Evolutionary conservation across 257 asterid genomes (phyloP), one percentile per base, ranked within the genome.

Genomic region (Capsicum rhomboideum): DNA sequence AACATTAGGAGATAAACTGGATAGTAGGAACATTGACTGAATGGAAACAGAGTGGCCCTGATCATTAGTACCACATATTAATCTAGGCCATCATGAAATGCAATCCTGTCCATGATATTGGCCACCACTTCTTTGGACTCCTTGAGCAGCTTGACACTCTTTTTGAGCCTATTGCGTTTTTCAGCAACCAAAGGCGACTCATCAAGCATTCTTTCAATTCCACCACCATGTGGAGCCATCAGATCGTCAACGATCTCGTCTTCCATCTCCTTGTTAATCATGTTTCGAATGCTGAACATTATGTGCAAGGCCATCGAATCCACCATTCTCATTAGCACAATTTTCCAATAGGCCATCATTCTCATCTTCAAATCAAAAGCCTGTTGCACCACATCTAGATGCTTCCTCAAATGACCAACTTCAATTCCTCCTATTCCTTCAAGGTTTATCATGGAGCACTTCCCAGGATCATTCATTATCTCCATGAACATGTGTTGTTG

Each of bases 331-430:
- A 31, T 83, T 69, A 82, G n/a, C 5, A 89, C 90, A 13, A 89
- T 17, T 1, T 87, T 84, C 90, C 89, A 87, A 0, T 89, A 89
- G 0, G 92, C 87, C 5, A 31, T 69, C 86, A 86, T 56, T 64
- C 90, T 78, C 86, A 84, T 84, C 77, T 82, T 86, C 82, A 86
- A 12, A 58, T 89, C 92, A 12, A 87, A 89, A 0, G 90, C 92
- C 71, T 87, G 85, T 2, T 75, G 81, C 6, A 63, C 81, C 4
- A 21, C 18, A 1, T 26, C 78, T 0, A 4, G 34, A 74, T 69
- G 68, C 7, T 46, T 72, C 17, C 89, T 59, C 2, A 89, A 82
- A 29, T 81, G 85, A 1, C 72, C 83, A 3, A 89, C 67, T 0
- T 84, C 75, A 8, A 84, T 58, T 2, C 4, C 84, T 12, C 87